A percentile compares a stretch with the other conserved stretches of the same genome.
Conservation (phyloP, 768 basidiomycete species). For the Suillus subluteus region DNA sequence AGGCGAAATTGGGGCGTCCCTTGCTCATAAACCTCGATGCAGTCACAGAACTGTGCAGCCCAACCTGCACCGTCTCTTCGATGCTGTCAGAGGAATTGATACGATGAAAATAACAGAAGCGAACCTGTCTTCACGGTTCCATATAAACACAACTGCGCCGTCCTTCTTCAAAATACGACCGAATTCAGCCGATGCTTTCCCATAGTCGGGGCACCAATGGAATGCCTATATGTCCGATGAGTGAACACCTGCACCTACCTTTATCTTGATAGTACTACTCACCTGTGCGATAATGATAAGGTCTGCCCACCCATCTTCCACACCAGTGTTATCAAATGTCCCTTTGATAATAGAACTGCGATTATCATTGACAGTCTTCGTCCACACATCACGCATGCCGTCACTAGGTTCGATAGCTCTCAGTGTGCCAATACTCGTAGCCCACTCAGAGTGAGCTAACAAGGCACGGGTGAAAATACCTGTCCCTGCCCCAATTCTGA, state of each 20-base stretch:
- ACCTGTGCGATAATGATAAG: slow-evolving; percentile 80
- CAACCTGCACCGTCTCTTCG: slow-evolving; percentile 63
- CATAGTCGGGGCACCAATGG: slow-evolving; percentile 90
- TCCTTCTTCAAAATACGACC: slow-evolving; percentile 76
- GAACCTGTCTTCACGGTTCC: slow-evolving; percentile 90
- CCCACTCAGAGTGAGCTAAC: slow-evolving; percentile 63
- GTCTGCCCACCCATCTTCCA: slow-evolving; percentile 74
- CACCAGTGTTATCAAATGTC: slow-evolving; percentile 66
- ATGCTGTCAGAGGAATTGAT: neutral
- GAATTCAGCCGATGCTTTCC: slow-evolving; percentile 74
- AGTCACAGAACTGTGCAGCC: slow-evolving; percentile 73
- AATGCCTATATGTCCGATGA: slow-evolving; percentile 61
- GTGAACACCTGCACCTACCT: neutral
- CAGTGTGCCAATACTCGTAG: slow-evolving; percentile 52
- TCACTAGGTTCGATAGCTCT: slow-evolving; percentile 81
- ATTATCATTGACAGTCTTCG: slow-evolving; percentile 54
- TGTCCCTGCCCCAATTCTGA: slow-evolving; percentile 81
- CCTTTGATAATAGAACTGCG: slow-evolving; percentile 62
- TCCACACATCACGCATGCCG: slow-evolving; percentile 83
- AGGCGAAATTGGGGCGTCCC: slow-evolving; percentile 59
- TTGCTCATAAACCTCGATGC: slow-evolving; percentile 67
- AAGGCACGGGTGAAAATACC: slow-evolving; percentile 89
- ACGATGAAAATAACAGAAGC: slow-evolving; percentile 10
- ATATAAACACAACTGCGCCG: slow-evolving; percentile 76
- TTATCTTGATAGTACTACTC: slow-evolving; percentile 11